Evolutionary conservation across 257 asterid species (phyloP).

Genomic region (Solanum etuberosum): DNA sequence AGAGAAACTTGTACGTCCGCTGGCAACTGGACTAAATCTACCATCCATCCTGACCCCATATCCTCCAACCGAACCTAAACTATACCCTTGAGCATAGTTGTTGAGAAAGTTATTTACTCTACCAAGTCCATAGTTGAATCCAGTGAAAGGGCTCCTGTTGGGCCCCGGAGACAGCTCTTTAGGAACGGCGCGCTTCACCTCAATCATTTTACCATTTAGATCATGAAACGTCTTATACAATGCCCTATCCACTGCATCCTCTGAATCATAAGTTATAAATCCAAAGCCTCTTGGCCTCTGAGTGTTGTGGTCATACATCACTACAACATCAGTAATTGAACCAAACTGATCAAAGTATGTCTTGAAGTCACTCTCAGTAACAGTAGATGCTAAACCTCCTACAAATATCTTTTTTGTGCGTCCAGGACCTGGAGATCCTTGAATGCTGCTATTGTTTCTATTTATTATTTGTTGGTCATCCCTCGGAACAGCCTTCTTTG

Average conservation of each 20-base stretch:
- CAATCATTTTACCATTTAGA: slow-evolving; percentile 72
- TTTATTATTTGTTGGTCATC: slow-evolving; percentile 52
- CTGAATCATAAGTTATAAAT: slow-evolving; percentile 65
- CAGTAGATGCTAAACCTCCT: slow-evolving; percentile 83
- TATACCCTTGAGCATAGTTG: slow-evolving; percentile 50
- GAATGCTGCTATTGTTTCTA: slow-evolving; percentile 51
- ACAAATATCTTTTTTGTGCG: slow-evolving; percentile 86
- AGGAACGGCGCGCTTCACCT: slow-evolving; percentile 77
- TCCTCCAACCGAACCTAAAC: slow-evolving; percentile 43
- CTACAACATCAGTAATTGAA: slow-evolving; percentile 55
- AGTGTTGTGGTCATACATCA: slow-evolving; percentile 83
- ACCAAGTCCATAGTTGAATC: slow-evolving; percentile 44
- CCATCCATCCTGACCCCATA: slow-evolving; percentile 61
- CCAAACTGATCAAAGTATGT: slow-evolving; percentile 75
- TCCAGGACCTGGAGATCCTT: slow-evolving; percentile 68
- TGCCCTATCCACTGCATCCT: slow-evolving; percentile 72
- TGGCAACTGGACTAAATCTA: slow-evolving; percentile 47
- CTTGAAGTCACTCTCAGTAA: slow-evolving; percentile 65
- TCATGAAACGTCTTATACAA: slow-evolving; percentile 68
- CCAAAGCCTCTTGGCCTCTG: slow-evolving; percentile 85
- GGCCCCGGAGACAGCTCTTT: slow-evolving; percentile 70
- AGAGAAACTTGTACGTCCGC: slow-evolving; percentile 53
- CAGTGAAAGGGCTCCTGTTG: slow-evolving; percentile 48
- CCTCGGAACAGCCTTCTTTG: slow-evolving; percentile 85
- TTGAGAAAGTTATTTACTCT: slow-evolving; percentile 48